These are phyloP conservation scores for Cutaneotrichosporon cyanovorans DNA, from an alignment of 1,284 basidiomycete species.

Conservation along the genomic window DNA sequence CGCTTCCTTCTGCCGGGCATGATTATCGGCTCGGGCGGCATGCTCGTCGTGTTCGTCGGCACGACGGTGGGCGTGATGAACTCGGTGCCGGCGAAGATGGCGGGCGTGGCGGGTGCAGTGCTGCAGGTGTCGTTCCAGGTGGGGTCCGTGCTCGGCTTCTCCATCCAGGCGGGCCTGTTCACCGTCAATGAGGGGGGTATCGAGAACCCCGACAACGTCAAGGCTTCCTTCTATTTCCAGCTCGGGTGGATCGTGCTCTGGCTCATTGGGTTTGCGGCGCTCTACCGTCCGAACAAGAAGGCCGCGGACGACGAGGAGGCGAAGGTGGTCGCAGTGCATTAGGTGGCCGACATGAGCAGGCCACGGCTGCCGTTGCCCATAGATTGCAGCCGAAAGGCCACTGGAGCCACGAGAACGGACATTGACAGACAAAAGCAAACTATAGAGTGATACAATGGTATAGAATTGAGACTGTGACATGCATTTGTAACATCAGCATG, in stretches of 20 bases:
- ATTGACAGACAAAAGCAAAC: too few species aligned
- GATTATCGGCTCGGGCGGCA: constrained; percentile 28
- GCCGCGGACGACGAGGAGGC: neutral
- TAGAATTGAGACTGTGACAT: too few species aligned
- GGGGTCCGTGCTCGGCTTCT: constrained; percentile 33
- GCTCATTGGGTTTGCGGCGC: constrained; percentile 26
- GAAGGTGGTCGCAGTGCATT: too few species aligned
- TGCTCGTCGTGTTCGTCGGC: constrained; percentile 20
- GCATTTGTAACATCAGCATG: too few species aligned
- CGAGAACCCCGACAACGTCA: constrained; percentile 29
- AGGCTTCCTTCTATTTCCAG: constrained; percentile 33
- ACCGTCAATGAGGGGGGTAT: constrained; percentile 30
- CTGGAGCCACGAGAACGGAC: too few species aligned
- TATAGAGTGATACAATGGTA: too few species aligned
- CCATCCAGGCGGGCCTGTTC: constrained; percentile 38
- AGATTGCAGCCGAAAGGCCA: too few species aligned
- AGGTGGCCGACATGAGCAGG: too few species aligned
- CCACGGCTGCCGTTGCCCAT: too few species aligned
- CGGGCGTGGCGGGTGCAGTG: constrained; percentile 40
- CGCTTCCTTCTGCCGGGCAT: constrained; percentile 31
- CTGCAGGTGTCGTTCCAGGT: constrained; percentile 39
- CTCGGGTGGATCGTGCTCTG: constrained; percentile 37
- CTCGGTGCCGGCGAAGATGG: constrained; percentile 27
- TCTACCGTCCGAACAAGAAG: constrained; percentile 28
- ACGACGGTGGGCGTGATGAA: constrained; percentile 33